Evolutionary conservation across 495 filamentous ascomycete genomes (phyloP), one percentile per base, ranked within the genome.

Genomic region (Xylaria sp.): DNA sequence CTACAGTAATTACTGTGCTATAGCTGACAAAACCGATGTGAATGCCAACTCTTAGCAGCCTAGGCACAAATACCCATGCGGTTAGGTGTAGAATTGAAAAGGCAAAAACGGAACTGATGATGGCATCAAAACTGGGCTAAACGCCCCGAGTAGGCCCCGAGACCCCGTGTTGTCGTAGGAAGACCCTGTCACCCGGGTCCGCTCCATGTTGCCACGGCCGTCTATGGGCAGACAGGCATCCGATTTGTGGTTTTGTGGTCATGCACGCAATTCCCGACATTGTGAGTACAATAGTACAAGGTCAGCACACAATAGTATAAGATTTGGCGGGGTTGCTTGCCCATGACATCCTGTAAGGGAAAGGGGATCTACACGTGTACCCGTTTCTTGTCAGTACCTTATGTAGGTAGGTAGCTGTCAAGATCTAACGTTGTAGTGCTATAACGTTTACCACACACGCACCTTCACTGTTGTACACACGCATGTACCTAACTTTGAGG

Each of bases 241-340:
- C 14, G 48, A 67, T 43, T 29, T 67, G 29, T 67, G 31, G 64
- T 55, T 43, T 29, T 67, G 29, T 67, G 31, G 64, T 55, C 64
- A 67, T 55, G 44, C 62, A 52, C 24, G 26, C 44, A 52, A 7
- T 62, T 29, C 35, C 21, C 59, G 14, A 29, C 19, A 17, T 40
- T 40, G 57, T 59, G 33, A 59, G 29, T 59, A 59, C 57, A n/a
- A 37, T 37, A 40, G 57, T 37, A 59, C 31, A 59, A 37, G 11
- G 29, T 21, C 33, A 59, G 17, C 57, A 37, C 31, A 37, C 19
- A 37, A 33, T 3, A 37, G 57, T 37, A 59, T 59, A 35, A 35
- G 57, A 35, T 11, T 37, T n/a, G n/a, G 33, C 33, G 33, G 57
- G 57, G 55, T 37, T 58, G 29, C 33, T 21, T 37, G n/a, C n/a